Evolutionary conservation across 495 filamentous ascomycete genomes (phyloP), one percentile per base, ranked within the genome.

Genomic region (Podospora didyma): DNA sequence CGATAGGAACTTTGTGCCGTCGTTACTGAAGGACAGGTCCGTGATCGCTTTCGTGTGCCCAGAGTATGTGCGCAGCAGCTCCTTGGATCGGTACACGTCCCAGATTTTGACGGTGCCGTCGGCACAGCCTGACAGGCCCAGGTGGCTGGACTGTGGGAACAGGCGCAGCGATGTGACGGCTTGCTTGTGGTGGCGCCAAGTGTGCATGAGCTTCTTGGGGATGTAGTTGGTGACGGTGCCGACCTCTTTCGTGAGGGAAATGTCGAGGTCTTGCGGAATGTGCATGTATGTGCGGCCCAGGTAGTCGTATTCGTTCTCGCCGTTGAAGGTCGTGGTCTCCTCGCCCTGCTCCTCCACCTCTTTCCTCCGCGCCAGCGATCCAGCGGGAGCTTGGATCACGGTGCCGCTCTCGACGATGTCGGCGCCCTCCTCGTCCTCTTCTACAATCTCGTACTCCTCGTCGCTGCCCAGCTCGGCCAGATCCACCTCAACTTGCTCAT

Each of bases 241-340:
- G 20, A 75, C 62, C 57, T 95, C 92, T 66, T 94, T 95, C 56
- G 76, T 79, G 60, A 98, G 76, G 65, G 96, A 89, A 69, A 97
- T 81, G 69, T 92, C 92, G 66, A 97, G 75, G 73, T 97, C 94
- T 69, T 91, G 90, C n/a, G 94, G 94, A 4, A 97, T 82, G 73
- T 97, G 95, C 89, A 94, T 91, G 66, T 91, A 92, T 20, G 92
- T 96, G 59, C 94, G 77, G 31, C 94, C 94, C 63, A 90, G 84
- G 72, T 97, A 97, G 70, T 97, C 95, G 77, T 85, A 86, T 69
- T 89, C 72, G 63, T 87, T 78, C n/a, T 77, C 74, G 45, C 92
- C 95, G 55, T 96, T 86, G 75, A 96, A 99, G 49, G 87, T 83
- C n/a, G 85, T 90, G 46, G 87, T 92, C 72, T 97, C 93, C 34